phyloP scores from a whole-genome alignment of 106 monocot species.

The Agapanthus africanus region DNA sequence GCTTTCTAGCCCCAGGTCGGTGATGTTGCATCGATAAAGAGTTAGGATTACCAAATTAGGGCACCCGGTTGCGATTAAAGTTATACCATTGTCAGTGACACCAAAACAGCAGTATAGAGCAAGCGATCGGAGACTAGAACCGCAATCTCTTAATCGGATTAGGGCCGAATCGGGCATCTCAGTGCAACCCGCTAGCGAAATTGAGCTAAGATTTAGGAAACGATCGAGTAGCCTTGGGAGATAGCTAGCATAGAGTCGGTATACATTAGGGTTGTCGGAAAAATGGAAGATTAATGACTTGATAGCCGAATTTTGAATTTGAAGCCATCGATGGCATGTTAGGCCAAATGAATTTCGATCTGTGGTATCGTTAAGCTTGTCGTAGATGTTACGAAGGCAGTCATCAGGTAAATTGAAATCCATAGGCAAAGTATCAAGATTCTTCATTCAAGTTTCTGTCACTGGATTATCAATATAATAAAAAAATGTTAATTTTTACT shows the following conservation, averaged over 20 bases:
- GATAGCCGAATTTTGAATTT: conserved; percentile 48
- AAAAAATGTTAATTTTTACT: too few relatives aligned
- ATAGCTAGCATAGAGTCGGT: conserved; percentile 26
- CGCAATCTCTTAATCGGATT: conserved; percentile 18
- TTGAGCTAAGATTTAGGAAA: conserved; percentile 42
- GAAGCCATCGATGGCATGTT: conserved; percentile 55
- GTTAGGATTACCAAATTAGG: conserved; percentile 43
- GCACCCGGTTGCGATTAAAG: conserved; percentile 36
- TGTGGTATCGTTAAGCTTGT: conserved; percentile 22
- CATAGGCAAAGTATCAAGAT: too few relatives aligned
- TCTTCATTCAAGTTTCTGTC: too few relatives aligned
- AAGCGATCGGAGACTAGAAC: conserved; percentile 37
- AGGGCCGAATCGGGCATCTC: conserved; percentile 60
- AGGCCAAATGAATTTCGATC: conserved; percentile 74
- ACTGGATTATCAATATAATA: too few relatives aligned
- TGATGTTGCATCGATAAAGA: conserved; percentile 61
- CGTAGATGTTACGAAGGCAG: conserved; percentile 44
- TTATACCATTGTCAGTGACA: conserved; percentile 53
- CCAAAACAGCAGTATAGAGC: conserved; percentile 61
- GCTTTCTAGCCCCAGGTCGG: conserved; percentile 46
- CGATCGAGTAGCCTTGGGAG: conserved; percentile 43
- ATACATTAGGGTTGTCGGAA: conserved; percentile 27
- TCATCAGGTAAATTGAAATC: conserved; percentile 33
- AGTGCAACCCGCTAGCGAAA: conserved; percentile 48
- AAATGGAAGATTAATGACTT: conserved; percentile 50